phyloP scores from a whole-genome alignment of 345 rosid species.

The Gossypium raimondii region DNA sequence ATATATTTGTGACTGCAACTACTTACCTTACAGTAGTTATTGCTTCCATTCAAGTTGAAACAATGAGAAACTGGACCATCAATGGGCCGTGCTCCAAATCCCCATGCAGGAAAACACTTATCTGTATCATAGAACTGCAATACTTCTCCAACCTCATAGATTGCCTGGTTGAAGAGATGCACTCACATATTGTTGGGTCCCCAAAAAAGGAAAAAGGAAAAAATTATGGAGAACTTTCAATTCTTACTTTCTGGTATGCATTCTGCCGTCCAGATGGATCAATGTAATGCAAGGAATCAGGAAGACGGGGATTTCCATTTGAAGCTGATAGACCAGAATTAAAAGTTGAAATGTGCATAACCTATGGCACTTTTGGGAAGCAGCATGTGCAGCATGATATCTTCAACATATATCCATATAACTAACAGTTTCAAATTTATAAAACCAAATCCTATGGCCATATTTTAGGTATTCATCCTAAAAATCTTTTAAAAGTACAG shows the following conservation, averaged over 20 bases:
- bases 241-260: slow-evolving; percentile 67
- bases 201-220: not conserved
- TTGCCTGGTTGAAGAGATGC: slow-evolving; percentile 47
- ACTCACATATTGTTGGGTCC: not conserved
- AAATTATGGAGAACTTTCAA: not conserved
- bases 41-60: slow-evolving; percentile 95
- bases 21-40: slow-evolving; percentile 61
- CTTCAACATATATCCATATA: not conserved
- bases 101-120: slow-evolving; percentile 89
- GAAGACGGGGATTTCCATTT: slow-evolving; percentile 85
- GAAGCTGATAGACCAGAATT: slow-evolving; percentile 55
- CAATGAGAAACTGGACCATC: slow-evolving; percentile 94
- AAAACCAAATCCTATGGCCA: not conserved
- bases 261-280: slow-evolving; percentile 68
- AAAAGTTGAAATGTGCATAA: slow-evolving; percentile 2
- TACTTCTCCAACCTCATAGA: slow-evolving; percentile 85
- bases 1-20: not conserved
- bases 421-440: not conserved
- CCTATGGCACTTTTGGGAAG: not conserved
- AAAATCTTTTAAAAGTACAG: not conserved
- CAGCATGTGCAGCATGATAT: not conserved
- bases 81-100: slow-evolving; percentile 96
- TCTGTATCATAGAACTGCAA: slow-evolving; percentile 82
- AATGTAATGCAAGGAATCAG: slow-evolving; percentile 79
- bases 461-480: not conserved